Evolutionary conservation across 345 rosid species (phyloP).

Genomic region (Melastoma malabathricum): DNA sequence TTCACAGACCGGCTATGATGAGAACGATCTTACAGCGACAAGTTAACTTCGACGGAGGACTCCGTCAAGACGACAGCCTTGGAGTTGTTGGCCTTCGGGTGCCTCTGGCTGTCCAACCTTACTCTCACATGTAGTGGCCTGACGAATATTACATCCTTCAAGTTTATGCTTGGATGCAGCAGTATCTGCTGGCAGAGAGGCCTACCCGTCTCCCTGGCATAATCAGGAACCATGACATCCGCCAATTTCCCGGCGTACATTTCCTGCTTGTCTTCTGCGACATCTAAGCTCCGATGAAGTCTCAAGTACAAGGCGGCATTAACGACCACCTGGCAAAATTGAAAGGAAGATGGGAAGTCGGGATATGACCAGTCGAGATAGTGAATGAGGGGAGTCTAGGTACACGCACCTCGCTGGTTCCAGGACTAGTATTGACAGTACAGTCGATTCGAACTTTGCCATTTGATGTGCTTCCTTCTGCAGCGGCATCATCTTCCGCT

Average conservation of each 20-base stretch:
- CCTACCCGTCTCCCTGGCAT: slow-evolving; percentile 18
- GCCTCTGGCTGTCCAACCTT: slow-evolving; percentile 35
- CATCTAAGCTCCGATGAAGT: slow-evolving; percentile 27
- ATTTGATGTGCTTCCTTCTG: slow-evolving; percentile 22
- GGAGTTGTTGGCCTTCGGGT: slow-evolving; percentile 56
- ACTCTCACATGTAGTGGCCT: slow-evolving; percentile 65
- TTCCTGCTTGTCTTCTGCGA: slow-evolving; percentile 24
- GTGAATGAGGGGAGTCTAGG: neutral
- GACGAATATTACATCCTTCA: slow-evolving; percentile 48
- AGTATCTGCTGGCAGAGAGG: slow-evolving; percentile 40
- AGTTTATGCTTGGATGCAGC: slow-evolving; percentile 38
- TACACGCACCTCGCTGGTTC: slow-evolving; percentile 64
- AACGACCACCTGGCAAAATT: slow-evolving; percentile 44
- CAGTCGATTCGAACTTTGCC: slow-evolving; percentile 38
- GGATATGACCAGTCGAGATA: neutral
- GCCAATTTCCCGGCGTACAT: slow-evolving; percentile 42
- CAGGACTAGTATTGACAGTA: slow-evolving; percentile 66
- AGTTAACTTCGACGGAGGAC: slow-evolving; percentile 28
- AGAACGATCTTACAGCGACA: slow-evolving; percentile 16
- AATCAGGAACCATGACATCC: slow-evolving; percentile 29
- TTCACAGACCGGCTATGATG: no score
- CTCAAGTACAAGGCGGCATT: slow-evolving; percentile 51
- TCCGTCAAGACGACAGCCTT: slow-evolving; percentile 50
- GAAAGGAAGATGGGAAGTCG: slow-evolving; percentile 6
- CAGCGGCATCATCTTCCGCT: slow-evolving; percentile 15